phyloP scores from a whole-genome alignment of 2,329 filamentous ascomycete species.

The Chrysoporthe puriensis region DNA sequence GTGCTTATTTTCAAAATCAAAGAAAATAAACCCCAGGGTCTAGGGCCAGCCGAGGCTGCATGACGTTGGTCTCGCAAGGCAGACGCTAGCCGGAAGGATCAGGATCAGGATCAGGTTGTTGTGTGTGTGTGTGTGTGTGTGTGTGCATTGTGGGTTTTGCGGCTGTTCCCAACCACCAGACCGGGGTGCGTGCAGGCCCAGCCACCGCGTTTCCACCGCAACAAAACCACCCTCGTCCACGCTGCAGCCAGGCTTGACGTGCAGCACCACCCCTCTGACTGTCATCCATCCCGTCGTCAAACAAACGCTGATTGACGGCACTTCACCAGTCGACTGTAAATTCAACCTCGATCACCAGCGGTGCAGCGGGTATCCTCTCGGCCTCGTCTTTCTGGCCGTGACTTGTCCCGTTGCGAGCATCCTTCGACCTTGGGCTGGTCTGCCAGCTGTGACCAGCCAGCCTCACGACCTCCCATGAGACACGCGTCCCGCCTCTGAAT shows the following conservation, averaged over 20 bases:
- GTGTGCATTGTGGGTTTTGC: background rate
- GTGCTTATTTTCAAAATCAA: background rate
- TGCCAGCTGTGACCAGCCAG: slow-evolving; percentile 33
- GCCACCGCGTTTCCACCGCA: slow-evolving; percentile 30
- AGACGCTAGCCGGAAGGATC: background rate
- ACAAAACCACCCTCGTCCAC: slow-evolving; percentile 23
- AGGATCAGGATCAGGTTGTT: background rate
- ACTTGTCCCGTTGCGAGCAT: slow-evolving; percentile 11
- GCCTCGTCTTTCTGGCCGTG: background rate
- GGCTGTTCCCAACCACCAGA: slow-evolving; percentile 25
- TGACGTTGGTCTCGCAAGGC: background rate
- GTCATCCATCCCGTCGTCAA: background rate
- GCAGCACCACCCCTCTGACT: slow-evolving; percentile 8
- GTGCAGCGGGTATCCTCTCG: background rate
- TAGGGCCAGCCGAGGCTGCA: background rate
- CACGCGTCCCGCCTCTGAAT: slow-evolving; percentile 15
- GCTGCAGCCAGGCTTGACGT: slow-evolving; percentile 20
- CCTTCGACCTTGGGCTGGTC: slow-evolving; percentile 35
- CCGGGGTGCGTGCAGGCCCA: slow-evolving; percentile 20
- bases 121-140: background rate
- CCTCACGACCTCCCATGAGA: slow-evolving; percentile 5
- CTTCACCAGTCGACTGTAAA: background rate
- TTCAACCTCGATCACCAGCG: background rate
- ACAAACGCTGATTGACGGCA: background rate
- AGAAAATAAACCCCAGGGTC: background rate